phyloP scores from a whole-genome alignment of 202 grass and related monocot species.

The Alloteropsis angusta region DNA sequence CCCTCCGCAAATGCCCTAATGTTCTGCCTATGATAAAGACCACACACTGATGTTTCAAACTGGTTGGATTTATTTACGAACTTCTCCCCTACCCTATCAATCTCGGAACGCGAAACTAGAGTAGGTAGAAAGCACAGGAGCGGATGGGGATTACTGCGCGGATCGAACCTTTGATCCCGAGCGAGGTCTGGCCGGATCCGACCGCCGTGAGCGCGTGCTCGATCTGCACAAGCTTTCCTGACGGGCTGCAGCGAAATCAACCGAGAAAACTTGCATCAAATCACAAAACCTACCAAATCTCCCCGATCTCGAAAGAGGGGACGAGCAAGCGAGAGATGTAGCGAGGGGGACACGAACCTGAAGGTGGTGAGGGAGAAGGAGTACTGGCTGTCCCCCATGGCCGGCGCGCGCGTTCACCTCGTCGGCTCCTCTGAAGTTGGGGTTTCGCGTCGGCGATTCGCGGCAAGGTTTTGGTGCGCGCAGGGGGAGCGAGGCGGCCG shows the following conservation, averaged over 20 bases:
- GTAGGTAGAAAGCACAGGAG: background rate
- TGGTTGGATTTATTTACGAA: background rate
- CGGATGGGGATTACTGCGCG: background rate
- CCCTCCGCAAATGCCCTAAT: background rate
- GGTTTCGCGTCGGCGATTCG: background rate
- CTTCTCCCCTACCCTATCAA: background rate
- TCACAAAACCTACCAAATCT: background rate
- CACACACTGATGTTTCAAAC: background rate
- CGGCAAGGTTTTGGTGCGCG: background rate
- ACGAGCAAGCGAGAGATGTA: background rate
- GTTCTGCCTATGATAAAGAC: background rate
- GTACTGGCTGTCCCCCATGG: constrained; percentile 93
- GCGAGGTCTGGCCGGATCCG: constrained; percentile 94
- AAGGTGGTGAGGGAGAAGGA: constrained; percentile 98
- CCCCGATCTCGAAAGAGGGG: background rate
- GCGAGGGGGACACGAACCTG: constrained; percentile 32
- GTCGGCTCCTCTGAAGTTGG: background rate
- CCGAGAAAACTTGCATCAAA: constrained; percentile 8
- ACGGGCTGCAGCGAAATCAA: constrained; percentile 47
- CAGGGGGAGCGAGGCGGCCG: constrained; percentile 16
- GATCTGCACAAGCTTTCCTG: constrained; percentile 95
- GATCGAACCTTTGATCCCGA: constrained; percentile 80
- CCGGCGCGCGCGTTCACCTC: background rate
- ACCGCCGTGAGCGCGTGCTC: constrained; percentile 90
- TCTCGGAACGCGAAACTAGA: background rate